phyloP scores from a whole-genome alignment of 257 asterid genomes.

The Henckelia pumila region DNA sequence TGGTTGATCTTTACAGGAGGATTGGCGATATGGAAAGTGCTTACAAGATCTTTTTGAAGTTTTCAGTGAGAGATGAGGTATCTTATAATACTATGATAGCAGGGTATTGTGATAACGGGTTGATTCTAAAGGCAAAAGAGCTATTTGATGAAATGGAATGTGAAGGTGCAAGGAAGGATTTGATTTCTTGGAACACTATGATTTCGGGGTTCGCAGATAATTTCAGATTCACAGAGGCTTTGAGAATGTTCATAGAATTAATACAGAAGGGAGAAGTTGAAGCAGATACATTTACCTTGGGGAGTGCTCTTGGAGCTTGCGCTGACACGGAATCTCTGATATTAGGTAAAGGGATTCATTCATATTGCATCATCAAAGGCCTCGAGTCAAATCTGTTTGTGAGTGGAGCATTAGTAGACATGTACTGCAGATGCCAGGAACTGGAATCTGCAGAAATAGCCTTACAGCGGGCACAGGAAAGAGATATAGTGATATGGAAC shows the following conservation, averaged over 20 bases:
- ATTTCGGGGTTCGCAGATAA: conserved; percentile 72
- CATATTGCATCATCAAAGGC: conserved; percentile 56
- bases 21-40: conserved; percentile 62
- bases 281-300: conserved; percentile 69
- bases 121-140: conserved; percentile 52
- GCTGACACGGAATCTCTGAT: conserved; percentile 40
- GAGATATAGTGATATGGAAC: conserved; percentile 67
- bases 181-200: conserved; percentile 82
- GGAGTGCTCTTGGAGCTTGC: conserved; percentile 60
- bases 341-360: conserved; percentile 56
- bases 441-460: conserved; percentile 56
- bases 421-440: conserved; percentile 63
- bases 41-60: conserved; percentile 43
- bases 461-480: conserved; percentile 40
- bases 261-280: conserved; percentile 34
- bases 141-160: conserved; percentile 56
- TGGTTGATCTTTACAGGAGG: conserved; percentile 70
- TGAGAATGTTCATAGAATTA: conserved; percentile 39
- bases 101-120: conserved; percentile 63
- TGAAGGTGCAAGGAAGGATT: conserved; percentile 43
- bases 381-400: conserved; percentile 52
- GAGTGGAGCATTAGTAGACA: conserved; percentile 71
- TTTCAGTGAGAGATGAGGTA: conserved; percentile 56
- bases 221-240: conserved; percentile 49
- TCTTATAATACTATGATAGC: conserved; percentile 74